Base-by-base conservation (phyloP, 495 filamentous ascomycete genomes). In the Staphylotrichum tortipilum region DNA sequence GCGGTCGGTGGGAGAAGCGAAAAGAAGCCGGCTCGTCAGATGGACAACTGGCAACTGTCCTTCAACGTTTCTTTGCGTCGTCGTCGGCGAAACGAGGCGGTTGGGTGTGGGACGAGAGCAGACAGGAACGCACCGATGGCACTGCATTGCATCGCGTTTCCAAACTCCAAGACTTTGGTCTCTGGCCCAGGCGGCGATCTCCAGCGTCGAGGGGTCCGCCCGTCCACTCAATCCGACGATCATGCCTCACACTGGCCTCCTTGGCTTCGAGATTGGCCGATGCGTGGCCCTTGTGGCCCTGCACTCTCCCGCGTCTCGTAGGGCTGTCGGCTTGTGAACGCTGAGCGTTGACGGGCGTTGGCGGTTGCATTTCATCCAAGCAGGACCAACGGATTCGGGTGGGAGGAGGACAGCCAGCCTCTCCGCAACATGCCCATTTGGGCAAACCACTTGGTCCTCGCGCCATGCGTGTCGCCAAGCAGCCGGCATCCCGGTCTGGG, bases 221-320 rank as follows among this genome's bases (percentile, higher is more conserved):
- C n/a, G 14, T 36, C 34, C 34, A 36, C 34, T n/a, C n/a, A n/a
- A 18, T 5, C 19, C 34, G 43, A 14, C 43, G 43, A 44, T 44
- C 42, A 44, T 43, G 38, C 38, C n/a, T n/a, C 24, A 15, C 38
- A n/a, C 10, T 9, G 6, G 15, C 40, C 24, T 3, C 1, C 12
- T 2, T 14, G 24, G 24, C 14, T 17, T 8, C 2, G 7, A 34
- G 29, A 45, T 45, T 45, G 43, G 43, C 30, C 43, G 19, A 34
- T 6, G 30, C 15, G 29, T 22, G 29, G 30, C 18, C 29, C 43
- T 34, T 43, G 40, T 43, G 43, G 10, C 18, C 14, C 44, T 47
- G 44, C 44, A 47, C 2, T 26, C 21, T 36, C 22, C 44, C 33
- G 44, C 19, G 36, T 7, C 44, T 33, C 46, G 46, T 49, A 49